Evolutionary conservation across 2,329 filamentous ascomycete genomes (phyloP).

Genomic region (Mycosphaerella sp.): DNA sequence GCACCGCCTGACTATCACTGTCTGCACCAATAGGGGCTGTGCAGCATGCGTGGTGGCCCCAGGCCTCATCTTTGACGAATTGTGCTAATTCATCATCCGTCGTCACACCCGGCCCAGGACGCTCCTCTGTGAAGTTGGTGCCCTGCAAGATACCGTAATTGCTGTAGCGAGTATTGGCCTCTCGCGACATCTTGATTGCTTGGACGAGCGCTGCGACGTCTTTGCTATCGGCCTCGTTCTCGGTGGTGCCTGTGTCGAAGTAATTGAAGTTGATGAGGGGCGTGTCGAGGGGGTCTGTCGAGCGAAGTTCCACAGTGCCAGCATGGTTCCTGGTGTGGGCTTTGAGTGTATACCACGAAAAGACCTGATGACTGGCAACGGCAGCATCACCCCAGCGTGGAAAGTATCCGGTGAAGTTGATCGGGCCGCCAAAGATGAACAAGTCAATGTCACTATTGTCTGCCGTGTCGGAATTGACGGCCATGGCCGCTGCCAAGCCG

Average conservation of each 20-base stretch:
- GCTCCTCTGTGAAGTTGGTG: constrained; percentile 32
- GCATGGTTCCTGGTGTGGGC: constrained; percentile 55
- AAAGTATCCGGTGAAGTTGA: constrained; percentile 51
- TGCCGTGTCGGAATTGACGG: constrained; percentile 35
- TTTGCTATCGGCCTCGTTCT: constrained; percentile 32
- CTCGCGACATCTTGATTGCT: constrained; percentile 28
- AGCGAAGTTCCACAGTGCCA: constrained; percentile 56
- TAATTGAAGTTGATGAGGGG: constrained; percentile 60
- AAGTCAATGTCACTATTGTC: constrained; percentile 45
- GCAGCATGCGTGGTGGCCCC: constrained; percentile 53
- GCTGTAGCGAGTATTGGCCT: constrained; percentile 13
- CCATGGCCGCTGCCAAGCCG: constrained; percentile 49
- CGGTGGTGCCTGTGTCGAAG: constrained; percentile 44
- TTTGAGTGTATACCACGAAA: constrained; percentile 53
- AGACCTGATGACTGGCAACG: constrained; percentile 41
- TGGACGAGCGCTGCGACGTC: constrained; percentile 51
- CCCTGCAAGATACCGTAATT: constrained; percentile 8
- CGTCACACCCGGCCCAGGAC: constrained; percentile 38
- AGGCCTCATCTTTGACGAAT: constrained; percentile 40
- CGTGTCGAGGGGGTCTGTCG: constrained; percentile 56
- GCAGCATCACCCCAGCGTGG: constrained; percentile 46
- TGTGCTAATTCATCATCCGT: constrained; percentile 42
- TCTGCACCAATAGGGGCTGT: constrained; percentile 49
- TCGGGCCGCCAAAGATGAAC: constrained; percentile 51
- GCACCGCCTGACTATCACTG: constrained; percentile 16